phyloP scores from a whole-genome alignment of 75 land plant species.

The Azolla pinnata region DNA sequence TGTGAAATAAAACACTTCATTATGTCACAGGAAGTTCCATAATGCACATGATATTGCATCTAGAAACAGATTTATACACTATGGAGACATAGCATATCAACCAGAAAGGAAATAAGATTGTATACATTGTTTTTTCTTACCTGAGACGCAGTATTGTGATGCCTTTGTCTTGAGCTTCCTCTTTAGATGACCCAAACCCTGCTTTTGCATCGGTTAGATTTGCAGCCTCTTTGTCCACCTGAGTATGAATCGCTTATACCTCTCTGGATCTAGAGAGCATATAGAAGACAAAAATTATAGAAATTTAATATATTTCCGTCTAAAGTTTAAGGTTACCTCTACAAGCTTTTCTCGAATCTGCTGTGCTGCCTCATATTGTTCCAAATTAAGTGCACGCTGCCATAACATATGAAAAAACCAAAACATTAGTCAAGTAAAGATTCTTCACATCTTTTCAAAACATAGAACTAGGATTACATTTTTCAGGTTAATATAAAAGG shows the following conservation, averaged over 20 bases:
- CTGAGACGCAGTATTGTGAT: constrained; percentile 60
- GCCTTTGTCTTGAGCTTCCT: constrained; percentile 73
- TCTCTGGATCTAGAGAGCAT: not conserved
- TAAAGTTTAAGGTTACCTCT: constrained; percentile 39
- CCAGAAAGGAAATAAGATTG: too few relatives aligned
- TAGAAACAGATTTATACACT: too few relatives aligned
- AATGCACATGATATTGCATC: too few relatives aligned
- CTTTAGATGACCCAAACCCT: constrained; percentile 49
- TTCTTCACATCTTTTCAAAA: too few relatives aligned
- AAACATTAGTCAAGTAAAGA: too few relatives aligned
- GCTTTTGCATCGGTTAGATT: constrained; percentile 50
- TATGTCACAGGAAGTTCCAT: too few relatives aligned
- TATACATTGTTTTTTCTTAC: constrained; percentile 23
- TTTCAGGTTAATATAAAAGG: too few relatives aligned
- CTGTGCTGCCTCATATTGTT: constrained; percentile 82
- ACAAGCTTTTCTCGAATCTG: constrained; percentile 62
- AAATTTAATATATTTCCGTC: not conserved
- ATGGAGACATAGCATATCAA: too few relatives aligned
- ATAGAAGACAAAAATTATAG: not conserved
- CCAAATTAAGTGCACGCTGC: constrained; percentile 80
- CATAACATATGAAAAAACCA: constrained; percentile 7
- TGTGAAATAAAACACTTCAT: too few relatives aligned
- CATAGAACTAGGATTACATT: too few relatives aligned
- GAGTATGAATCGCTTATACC: not conserved
- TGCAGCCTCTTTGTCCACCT: constrained; percentile 72